Conservation (phyloP, 768 basidiomycete genomes). For the Lactarius tabidus region DNA sequence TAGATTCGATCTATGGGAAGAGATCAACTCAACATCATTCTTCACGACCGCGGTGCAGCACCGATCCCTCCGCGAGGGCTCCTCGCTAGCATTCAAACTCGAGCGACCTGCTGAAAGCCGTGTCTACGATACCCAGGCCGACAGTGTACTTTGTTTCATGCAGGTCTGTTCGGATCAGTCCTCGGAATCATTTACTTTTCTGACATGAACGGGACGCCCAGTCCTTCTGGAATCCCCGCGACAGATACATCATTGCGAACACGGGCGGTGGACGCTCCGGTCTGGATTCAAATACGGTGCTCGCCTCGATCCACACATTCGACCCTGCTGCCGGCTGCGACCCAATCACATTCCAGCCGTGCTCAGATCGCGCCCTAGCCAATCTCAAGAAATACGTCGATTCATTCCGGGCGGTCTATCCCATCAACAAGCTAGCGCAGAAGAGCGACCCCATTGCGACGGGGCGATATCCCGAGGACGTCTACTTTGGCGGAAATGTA, state of each 20-base stretch:
- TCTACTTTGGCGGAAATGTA: conserved; percentile 68
- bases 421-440: conserved; percentile 55
- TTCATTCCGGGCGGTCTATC: conserved; percentile 62
- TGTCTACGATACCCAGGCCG: conserved; percentile 54
- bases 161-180: conserved; percentile 41
- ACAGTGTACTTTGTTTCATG: conserved; percentile 64
- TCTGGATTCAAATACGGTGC: conserved; percentile 39
- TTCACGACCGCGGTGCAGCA: conserved; percentile 62
- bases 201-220: conserved; percentile 29
- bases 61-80: conserved; percentile 41
- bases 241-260: conserved; percentile 63
- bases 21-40: conserved; percentile 66
- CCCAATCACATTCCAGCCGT: conserved; percentile 71
- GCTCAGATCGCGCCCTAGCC: conserved; percentile 70
- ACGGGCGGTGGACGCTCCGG: conserved; percentile 69
- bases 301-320: conserved; percentile 72
- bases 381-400: conserved; percentile 67
- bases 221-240: conserved; percentile 69
- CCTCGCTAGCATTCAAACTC: conserved; percentile 52
- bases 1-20: conserved; percentile 74
- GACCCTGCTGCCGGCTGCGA: conserved; percentile 70
- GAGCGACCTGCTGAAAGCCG: conserved; percentile 46
- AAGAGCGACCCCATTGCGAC: conserved; percentile 57
- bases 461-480: conserved; percentile 72
- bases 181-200: not conserved